A percentile compares a stretch with the other conserved stretches of the same genome.
Conservation (phyloP, 495 filamentous ascomycete species). For the Podospora didyma region DNA sequence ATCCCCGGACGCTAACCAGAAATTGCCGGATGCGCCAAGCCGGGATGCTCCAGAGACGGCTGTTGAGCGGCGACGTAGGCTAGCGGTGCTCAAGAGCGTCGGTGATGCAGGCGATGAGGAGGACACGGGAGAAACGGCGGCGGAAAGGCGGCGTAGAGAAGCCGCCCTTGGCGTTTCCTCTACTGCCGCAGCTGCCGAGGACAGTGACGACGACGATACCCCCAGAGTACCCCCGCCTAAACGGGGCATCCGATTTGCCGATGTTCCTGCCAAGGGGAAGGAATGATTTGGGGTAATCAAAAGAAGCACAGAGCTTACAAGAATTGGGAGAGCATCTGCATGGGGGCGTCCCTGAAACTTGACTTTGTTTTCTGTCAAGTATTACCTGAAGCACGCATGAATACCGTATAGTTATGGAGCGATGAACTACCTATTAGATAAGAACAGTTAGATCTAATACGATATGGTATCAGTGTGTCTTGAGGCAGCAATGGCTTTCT, state of each 20-base stretch:
- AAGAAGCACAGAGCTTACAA: too few species aligned
- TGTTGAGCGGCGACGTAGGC: conserved; percentile 37
- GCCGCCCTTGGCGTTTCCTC: conserved; percentile 71
- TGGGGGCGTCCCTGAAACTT: too few species aligned
- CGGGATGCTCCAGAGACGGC: conserved; percentile 33
- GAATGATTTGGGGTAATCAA: conserved; percentile 1
- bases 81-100: conserved; percentile 34
- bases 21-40: conserved; percentile 7
- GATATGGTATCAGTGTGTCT: too few species aligned
- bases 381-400: too few species aligned
- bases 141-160: conserved; percentile 75
- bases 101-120: conserved; percentile 34
- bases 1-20: neutral
- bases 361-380: too few species aligned
- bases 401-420: too few species aligned
- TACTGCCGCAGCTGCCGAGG: conserved; percentile 46
- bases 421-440: too few species aligned
- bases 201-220: conserved; percentile 61
- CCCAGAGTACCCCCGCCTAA: conserved; percentile 40
- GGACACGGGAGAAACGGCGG: conserved; percentile 63
- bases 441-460: too few species aligned
- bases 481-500: too few species aligned
- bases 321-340: too few species aligned
- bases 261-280: conserved; percentile 25
- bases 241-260: conserved; percentile 45